phyloP scores from a whole-genome alignment of 331 rosid genomes.

The Rhamnella rubrinervis region DNA sequence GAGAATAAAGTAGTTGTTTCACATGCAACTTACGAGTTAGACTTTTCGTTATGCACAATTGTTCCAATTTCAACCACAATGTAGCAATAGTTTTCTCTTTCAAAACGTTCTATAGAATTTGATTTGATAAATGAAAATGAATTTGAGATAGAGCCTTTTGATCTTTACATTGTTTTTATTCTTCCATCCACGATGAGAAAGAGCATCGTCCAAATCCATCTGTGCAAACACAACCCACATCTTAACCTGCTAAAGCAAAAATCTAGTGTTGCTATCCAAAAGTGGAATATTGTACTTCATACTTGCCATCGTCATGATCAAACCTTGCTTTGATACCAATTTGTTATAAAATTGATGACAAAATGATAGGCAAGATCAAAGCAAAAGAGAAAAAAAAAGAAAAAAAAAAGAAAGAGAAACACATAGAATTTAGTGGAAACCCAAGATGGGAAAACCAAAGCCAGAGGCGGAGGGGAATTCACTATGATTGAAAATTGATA shows the following conservation, averaged over 20 bases:
- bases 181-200: neutral
- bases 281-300: neutral
- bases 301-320: neutral
- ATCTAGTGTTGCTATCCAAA: neutral
- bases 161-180: neutral
- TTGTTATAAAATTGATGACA: neutral
- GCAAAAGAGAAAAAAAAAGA: too few species aligned
- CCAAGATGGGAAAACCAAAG: too few species aligned
- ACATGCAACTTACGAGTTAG: too few species aligned
- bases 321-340: neutral
- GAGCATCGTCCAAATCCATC: neutral
- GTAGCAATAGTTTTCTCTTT: too few species aligned
- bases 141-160: neutral
- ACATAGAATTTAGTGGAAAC: too few species aligned
- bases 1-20: too few species aligned
- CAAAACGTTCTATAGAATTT: neutral
- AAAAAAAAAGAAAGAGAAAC: too few species aligned
- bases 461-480: too few species aligned
- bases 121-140: neutral
- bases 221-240: neutral
- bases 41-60: too few species aligned
- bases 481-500: too few species aligned
- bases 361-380: neutral
- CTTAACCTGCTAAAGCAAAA: neutral
- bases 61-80: too few species aligned